phyloP scores from a whole-genome alignment of 345 rosid species.

The Corchorus capsularis region DNA sequence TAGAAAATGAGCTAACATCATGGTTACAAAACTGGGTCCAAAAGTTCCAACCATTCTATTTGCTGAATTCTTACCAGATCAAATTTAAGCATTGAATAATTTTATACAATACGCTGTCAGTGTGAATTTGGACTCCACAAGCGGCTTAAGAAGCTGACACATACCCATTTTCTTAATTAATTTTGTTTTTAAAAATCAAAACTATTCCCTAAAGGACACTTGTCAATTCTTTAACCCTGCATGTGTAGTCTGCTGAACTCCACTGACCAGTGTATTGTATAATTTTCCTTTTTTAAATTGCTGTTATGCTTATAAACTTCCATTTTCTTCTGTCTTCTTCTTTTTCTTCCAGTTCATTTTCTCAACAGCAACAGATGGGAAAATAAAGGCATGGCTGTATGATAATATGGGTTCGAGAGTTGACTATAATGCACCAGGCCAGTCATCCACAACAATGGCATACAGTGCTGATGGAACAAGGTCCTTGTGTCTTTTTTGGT shows the following conservation, averaged over 20 bases:
- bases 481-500: slow-evolving; percentile 34
- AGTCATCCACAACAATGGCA: slow-evolving; percentile 69
- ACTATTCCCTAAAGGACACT: too few relatives aligned
- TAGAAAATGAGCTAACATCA: background rate
- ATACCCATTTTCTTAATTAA: too few relatives aligned
- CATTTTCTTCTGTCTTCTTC: slow-evolving; percentile 14
- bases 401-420: slow-evolving; percentile 71
- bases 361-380: slow-evolving; percentile 79
- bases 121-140: too few relatives aligned
- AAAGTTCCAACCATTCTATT: background rate
- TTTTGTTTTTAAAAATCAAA: too few relatives aligned
- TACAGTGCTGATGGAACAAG: slow-evolving; percentile 86
- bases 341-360: slow-evolving; percentile 56
- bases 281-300: background rate
- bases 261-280: too few relatives aligned
- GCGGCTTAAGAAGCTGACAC: too few relatives aligned
- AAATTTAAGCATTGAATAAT: slow-evolving; percentile 3
- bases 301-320: slow-evolving; percentile 13
- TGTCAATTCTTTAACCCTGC: too few relatives aligned
- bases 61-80: slow-evolving; percentile 1
- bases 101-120: too few relatives aligned
- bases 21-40: background rate
- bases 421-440: slow-evolving; percentile 86
- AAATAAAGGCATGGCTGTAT: slow-evolving; percentile 88
- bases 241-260: too few relatives aligned